Evolutionary conservation across 2,329 filamentous ascomycete genomes (phyloP), one percentile per base, ranked within the genome.

Genomic region (Aspergillus vadensis): DNA sequence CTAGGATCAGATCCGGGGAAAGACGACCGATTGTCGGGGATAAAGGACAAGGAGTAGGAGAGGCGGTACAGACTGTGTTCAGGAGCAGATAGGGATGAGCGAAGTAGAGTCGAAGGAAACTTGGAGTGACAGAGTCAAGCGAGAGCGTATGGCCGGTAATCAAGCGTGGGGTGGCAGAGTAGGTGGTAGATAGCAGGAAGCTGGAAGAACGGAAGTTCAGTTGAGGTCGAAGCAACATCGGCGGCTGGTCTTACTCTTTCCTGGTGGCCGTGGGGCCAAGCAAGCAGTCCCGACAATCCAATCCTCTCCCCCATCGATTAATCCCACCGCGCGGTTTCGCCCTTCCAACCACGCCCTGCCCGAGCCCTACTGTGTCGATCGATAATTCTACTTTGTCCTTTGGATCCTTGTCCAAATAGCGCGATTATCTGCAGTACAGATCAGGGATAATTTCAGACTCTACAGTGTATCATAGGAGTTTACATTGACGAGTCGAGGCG

Each of bases 251-350:
- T 57, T 50, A 64, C 61, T 59, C 54, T 27, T 19, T n/a, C 36
- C 41, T 8, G 25, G 52, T 57, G 47, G 25, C 59, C 62, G 62
- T 62, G 62, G 59, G 59, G 56, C 59, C 55, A 59, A 53, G 51
- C 30, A 55, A n/a, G 38, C 41, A 47, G 47, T 60, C 59, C 43
- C 51, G 39, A 55, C 52, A 55, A 55, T 55, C 43, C 30, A 39
- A 32, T 32, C 55, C 43, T 38, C 38, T 51, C 25, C 39, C 53
- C 36, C 39, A 39, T 44, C 43, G 43, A 44, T 44, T 27, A 27
- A 27, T 21, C 23, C 53, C 7, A 39, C 21, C 23, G 39, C 39
- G n/a, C 39, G 9, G 51, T 30, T 55, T 55, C 27, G 12, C 32
- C 32, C 32, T 36, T 36, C 32, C 32, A 36, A 43, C 53, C 53